Evolutionary conservation across 1,284 basidiomycete species (phyloP).

Genomic region (Apiotrichum veenhuisii): DNA sequence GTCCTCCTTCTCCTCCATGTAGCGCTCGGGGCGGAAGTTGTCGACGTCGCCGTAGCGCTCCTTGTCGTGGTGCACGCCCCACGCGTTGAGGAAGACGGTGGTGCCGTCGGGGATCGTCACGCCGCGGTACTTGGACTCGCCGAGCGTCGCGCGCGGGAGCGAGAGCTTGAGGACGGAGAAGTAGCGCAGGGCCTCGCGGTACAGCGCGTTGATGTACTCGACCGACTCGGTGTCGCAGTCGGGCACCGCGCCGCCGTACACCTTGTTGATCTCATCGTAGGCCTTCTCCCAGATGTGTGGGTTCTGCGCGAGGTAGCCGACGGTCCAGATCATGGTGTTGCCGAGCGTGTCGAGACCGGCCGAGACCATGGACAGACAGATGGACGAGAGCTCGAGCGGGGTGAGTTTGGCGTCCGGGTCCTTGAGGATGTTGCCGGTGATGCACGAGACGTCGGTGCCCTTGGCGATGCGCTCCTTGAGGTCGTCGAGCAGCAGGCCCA

Average conservation of each 20-base stretch:
- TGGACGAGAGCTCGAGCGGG: slow-evolving; percentile 18
- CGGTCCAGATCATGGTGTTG: slow-evolving; percentile 22
- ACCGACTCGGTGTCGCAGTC: slow-evolving; percentile 14
- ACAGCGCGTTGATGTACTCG: slow-evolving; percentile 18
- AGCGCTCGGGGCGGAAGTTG: slow-evolving; percentile 22
- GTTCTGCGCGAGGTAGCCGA: slow-evolving; percentile 22
- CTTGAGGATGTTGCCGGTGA: slow-evolving; percentile 20
- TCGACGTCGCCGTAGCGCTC: slow-evolving; percentile 17
- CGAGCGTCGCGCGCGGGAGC: slow-evolving; percentile 19
- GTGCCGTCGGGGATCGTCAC: slow-evolving; percentile 33
- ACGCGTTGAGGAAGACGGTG: slow-evolving; percentile 41
- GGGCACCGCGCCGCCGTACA: slow-evolving; percentile 14
- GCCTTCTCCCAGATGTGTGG: slow-evolving; percentile 19
- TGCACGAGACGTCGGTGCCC: slow-evolving; percentile 21
- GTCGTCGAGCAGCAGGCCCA: slow-evolving; percentile 17
- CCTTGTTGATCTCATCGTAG: slow-evolving; percentile 13
- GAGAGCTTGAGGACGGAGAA: slow-evolving; percentile 23
- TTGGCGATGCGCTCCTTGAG: slow-evolving; percentile 14
- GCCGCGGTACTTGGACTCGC: slow-evolving; percentile 27
- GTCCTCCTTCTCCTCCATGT: slow-evolving; percentile 14
- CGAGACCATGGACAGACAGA: slow-evolving; percentile 23
- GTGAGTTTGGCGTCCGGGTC: slow-evolving; percentile 22
- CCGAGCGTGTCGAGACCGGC: slow-evolving; percentile 23
- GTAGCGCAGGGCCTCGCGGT: slow-evolving; percentile 20
- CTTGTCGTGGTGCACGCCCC: slow-evolving; percentile 33